Conservation (phyloP, 2,329 filamentous ascomycete species). For the Apiospora koreana region DNA sequence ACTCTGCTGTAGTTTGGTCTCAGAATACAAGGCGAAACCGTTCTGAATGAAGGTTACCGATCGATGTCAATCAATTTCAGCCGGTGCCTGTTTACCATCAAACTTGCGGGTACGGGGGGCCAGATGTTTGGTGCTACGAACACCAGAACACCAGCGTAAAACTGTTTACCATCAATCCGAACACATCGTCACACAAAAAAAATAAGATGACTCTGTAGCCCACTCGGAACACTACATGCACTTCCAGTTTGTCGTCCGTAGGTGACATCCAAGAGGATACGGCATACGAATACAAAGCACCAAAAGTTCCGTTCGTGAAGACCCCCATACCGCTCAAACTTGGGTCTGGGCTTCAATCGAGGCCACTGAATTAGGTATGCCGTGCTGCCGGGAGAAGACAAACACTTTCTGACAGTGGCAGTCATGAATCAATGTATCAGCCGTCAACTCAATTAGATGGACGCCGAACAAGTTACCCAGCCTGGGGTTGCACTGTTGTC, state of each 20-base stretch:
- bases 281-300: background rate
- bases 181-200: background rate
- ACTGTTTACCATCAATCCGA: background rate
- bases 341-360: background rate
- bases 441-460: constrained; percentile 6
- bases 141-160: background rate
- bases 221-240: background rate
- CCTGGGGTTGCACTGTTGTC: background rate
- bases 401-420: background rate
- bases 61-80: background rate
- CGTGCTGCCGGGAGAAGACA: background rate
- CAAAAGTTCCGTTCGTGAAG: background rate
- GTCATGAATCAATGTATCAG: background rate
- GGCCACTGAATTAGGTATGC: constrained; percentile 5
- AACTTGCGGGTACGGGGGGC: background rate
- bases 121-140: background rate
- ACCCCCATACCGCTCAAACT: background rate
- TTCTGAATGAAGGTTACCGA: background rate
- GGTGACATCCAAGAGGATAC: background rate
- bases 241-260: background rate
- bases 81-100: background rate
- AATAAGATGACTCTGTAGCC: background rate
- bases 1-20: background rate
- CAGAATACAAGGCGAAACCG: background rate
- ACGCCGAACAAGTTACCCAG: background rate